Base-by-base conservation (phyloP, 768 basidiomycete genomes). In the Termitomyces sp. region DNA sequence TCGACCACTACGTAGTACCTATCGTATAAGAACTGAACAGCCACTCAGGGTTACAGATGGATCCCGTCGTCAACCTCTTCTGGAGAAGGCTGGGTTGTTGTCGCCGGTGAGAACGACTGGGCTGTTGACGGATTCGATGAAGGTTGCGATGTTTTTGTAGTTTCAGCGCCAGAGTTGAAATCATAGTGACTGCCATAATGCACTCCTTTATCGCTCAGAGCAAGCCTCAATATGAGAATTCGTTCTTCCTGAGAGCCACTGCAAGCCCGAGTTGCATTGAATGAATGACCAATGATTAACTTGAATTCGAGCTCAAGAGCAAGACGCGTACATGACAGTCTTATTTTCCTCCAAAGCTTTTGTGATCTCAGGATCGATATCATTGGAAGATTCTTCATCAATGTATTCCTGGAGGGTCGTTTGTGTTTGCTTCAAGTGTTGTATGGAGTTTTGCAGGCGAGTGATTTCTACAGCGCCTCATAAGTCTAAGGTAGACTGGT, bases 211-310 rank as follows among this genome's bases (percentile, higher is more conserved):
- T 85, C 78, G 18, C 71, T 69, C 52, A 91, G 69, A 7, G 85
- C 88, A 62, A 85, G 71, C 66, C 78, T 82, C 49, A 91, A 75
- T 49, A 91, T 89, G 25, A 71, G 70, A 54, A 91, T 81, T 20
- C 90, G 77, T 63, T 93, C 91, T 63, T 87, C 80, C 69, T 92
- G 91, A 7, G 90, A 89, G 7, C 79, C 86, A 58, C 91, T 92
- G 58, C 29, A 53, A 39, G n/a, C 25, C 29, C 40, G 25, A 44
- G 40, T 46, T 51, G 31, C 29, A 42, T 56, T 5, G 20, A 43
- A 20, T 6, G n/a, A n/a, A n/a, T n/a, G n/a, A n/a, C n/a, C n/a
- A n/a, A n/a, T n/a, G n/a, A n/a, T n/a, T n/a, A 61, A 41, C 5
- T 52, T 45, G 53, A 42, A 9, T 45, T 44, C 7, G 32, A 43